Base-by-base conservation (phyloP, 2,329 filamentous ascomycete genomes). In the Rutstroemia sydowiana region DNA sequence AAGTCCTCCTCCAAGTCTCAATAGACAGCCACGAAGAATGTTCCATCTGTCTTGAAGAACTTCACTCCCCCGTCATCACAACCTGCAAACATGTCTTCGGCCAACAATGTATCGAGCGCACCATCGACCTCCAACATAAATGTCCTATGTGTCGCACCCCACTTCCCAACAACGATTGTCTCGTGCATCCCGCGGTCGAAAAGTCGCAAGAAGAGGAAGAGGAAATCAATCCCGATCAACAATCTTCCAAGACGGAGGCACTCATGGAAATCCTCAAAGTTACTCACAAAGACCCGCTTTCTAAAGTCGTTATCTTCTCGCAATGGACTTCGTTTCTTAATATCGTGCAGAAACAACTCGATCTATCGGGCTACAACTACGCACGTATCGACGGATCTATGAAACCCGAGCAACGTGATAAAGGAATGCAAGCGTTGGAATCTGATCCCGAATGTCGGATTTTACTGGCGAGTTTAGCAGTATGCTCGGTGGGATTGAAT, bases 401-500 rank as follows among this genome's bases (percentile, higher is more conserved):
- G 87, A 75, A 74, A 8, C 77, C 85, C 0, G 67, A 73, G 0
- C 72, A 77, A 45, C 85, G 91, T n/a, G 90, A 95, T 61, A 71
- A 74, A 14, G 82, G 87, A 0, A 82, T 95, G 42, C 69, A 77
- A 3, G 73, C 77, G 0, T 77, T 95, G 28, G 82, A 87, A 52
- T 73, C 74, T 2, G 82, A 93, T 52, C 74, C 82, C 0, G 67
- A 78, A 1, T 88, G 81, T 53, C 84, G 81, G 0, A 79, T 95
- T 59, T 77, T 95, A 73, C 82, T 95, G 2, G 90, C 90, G 2
- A 90, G 85, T 63, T 72, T 95, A 39, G 79, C 81, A 7, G 90
- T 93, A 6, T 92, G 88, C 68, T 87, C 84, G 48, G 89, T 95
- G 1, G 90, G 90, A 0, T 75, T 95, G 42, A 95, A 95, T 61